Evolutionary conservation across 306 rosid genomes (phyloP).

Genomic region (Cyamopsis tetragonoloba): DNA sequence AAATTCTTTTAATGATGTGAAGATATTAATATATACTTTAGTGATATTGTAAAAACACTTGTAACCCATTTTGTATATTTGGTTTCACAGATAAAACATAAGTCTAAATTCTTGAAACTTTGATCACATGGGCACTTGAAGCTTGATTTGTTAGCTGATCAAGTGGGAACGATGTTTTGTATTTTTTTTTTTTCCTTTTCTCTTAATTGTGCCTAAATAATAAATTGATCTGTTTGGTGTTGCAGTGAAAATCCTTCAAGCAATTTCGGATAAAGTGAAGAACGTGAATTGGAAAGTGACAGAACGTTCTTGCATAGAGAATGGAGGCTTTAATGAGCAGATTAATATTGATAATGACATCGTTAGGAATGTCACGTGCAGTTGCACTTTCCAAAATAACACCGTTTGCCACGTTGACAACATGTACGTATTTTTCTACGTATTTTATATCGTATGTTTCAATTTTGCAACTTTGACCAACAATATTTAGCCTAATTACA

Average conservation of each 20-base stretch:
- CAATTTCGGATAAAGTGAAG: constrained; percentile 47
- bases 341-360: fast-evolving
- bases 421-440: constrained; percentile 35
- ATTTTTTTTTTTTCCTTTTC: no score
- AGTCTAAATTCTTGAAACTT: no score
- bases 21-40: no score
- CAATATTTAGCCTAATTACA: background rate
- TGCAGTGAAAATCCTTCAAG: constrained; percentile 44
- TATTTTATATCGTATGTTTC: background rate
- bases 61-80: no score
- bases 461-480: background rate
- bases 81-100: no score
- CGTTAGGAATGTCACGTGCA: constrained; percentile 46
- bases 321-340: constrained; percentile 23
- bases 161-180: no score
- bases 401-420: constrained; percentile 50
- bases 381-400: constrained; percentile 35
- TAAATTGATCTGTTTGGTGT: background rate
- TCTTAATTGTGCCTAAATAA: no score
- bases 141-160: no score
- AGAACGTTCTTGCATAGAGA: constrained; percentile 40
- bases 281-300: constrained; percentile 46
- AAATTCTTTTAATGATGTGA: no score
- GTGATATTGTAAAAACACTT: no score
- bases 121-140: no score